Percentiles rank a stretch among this genome's conserved stretches.
These are phyloP conservation scores for Hypoxylon sp. DNA, from an alignment of 2,329 filamentous ascomycete species.

Conservation along the genomic window DNA sequence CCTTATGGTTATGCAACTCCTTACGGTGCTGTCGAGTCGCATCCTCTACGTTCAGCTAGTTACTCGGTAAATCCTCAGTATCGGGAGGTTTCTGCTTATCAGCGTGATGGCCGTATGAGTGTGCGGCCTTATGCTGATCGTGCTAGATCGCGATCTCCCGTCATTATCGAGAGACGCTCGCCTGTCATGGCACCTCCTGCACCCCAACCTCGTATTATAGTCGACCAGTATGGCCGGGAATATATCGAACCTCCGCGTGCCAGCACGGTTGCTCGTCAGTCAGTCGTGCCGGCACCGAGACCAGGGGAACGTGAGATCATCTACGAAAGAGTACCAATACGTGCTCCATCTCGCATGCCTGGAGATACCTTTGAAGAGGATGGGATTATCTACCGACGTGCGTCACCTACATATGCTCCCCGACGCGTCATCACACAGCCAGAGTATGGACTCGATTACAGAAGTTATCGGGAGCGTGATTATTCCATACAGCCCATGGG, in stretches of 20 bases:
- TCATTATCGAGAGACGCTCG: conserved; percentile 59
- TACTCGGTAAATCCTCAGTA: conserved; percentile 60
- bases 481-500: conserved; percentile 65
- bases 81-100: conserved; percentile 59
- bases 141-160: conserved; percentile 63
- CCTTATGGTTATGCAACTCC: conserved; percentile 55
- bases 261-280: conserved; percentile 59
- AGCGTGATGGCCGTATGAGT: conserved; percentile 62
- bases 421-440: conserved; percentile 73
- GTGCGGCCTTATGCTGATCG: conserved; percentile 64
- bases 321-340: conserved; percentile 74
- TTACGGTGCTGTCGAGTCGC: conserved; percentile 56
- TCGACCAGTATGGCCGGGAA: conserved; percentile 86
- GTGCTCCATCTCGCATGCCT: conserved; percentile 65
- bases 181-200: conserved; percentile 66
- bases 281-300: conserved; percentile 61
- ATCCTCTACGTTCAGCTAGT: conserved; percentile 57
- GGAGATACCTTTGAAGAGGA: conserved; percentile 65
- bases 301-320: conserved; percentile 67
- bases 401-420: conserved; percentile 65
- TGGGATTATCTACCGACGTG: conserved; percentile 62
- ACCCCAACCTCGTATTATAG: conserved; percentile 75
- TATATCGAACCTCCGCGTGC: conserved; percentile 72
- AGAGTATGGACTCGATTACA: conserved; percentile 67
- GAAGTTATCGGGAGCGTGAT: conserved; percentile 69